Evolutionary conservation across 441 rosid genomes (phyloP).

Genomic region (Aquilaria agallochum): DNA sequence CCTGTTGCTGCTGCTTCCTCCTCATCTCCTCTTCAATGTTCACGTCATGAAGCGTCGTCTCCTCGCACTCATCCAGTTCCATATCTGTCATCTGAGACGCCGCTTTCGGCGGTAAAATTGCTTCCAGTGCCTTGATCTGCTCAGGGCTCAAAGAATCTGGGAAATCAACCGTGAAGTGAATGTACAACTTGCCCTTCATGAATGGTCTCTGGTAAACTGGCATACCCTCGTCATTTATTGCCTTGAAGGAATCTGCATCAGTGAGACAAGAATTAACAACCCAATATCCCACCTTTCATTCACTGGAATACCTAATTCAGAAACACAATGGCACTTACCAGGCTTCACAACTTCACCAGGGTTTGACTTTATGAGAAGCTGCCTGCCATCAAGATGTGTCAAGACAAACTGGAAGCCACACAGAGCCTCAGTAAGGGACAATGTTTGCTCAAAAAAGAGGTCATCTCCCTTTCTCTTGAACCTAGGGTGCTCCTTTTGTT

Average conservation of each 20-base stretch:
- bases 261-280: not conserved
- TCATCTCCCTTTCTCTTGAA: conserved; percentile 81
- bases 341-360: conserved; percentile 82
- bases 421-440: conserved; percentile 67
- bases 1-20: conserved; percentile 53
- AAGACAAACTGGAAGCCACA: conserved; percentile 71
- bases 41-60: conserved; percentile 69
- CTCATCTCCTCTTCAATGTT: conserved; percentile 77
- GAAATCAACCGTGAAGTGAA: conserved; percentile 76
- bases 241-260: conserved; percentile 59
- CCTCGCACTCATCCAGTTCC: conserved; percentile 85
- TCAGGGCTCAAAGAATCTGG: conserved; percentile 60
- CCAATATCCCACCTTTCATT: not conserved
- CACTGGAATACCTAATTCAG: no score
- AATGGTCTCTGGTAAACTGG: conserved; percentile 64
- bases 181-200: conserved; percentile 76
- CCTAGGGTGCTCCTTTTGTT: conserved; percentile 76
- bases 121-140: conserved; percentile 62
- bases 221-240: conserved; percentile 81
- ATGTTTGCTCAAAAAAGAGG: conserved; percentile 57
- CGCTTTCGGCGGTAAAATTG: conserved; percentile 42
- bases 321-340: conserved; percentile 25
- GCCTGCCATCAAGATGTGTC: conserved; percentile 71
- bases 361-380: conserved; percentile 69
- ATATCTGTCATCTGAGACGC: conserved; percentile 38